Evolutionary conservation across 106 monocot genomes (phyloP).

Genomic region (Dendrobium catenatum): DNA sequence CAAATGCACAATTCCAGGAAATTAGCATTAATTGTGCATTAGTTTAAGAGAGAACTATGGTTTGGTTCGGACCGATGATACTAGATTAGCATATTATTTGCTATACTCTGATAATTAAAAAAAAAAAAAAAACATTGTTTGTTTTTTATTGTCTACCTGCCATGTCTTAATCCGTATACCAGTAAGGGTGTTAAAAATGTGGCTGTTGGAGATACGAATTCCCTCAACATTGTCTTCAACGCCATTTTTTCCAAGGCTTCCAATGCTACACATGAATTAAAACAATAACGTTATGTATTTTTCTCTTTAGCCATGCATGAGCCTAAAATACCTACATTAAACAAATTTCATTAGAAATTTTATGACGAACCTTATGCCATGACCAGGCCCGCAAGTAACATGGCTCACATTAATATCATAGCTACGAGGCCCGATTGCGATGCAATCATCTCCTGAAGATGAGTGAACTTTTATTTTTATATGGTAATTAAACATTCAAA

Average conservation of each 20-base stretch:
- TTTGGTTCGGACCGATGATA: too few relatives aligned
- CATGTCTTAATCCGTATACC: conserved; percentile 18
- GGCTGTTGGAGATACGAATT: background rate
- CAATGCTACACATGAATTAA: conserved; percentile 6
- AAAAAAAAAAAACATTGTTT: too few relatives aligned
- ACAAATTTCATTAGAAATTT: too few relatives aligned
- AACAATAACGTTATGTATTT: background rate
- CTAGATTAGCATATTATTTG: background rate
- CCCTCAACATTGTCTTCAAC: conserved; percentile 7
- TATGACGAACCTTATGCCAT: conserved; percentile 13
- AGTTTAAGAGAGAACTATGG: too few relatives aligned
- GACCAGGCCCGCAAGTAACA: conserved; percentile 16
- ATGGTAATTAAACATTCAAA: too few relatives aligned
- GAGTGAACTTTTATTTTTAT: too few relatives aligned
- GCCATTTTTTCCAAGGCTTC: conserved; percentile 10
- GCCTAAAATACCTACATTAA: too few relatives aligned
- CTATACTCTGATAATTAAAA: too few relatives aligned
- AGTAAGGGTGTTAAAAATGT: conserved; percentile 6
- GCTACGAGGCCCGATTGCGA: conserved; percentile 8
- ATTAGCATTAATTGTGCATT: too few relatives aligned
- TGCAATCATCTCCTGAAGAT: conserved; percentile 14
- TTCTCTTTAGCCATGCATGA: too few relatives aligned
- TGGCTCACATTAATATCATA: conserved; percentile 10
- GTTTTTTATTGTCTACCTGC: conserved; percentile 6
- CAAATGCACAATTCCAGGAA: background rate